Conservation (phyloP, 1,284 basidiomycete genomes). For the Irpex rosettiformis region DNA sequence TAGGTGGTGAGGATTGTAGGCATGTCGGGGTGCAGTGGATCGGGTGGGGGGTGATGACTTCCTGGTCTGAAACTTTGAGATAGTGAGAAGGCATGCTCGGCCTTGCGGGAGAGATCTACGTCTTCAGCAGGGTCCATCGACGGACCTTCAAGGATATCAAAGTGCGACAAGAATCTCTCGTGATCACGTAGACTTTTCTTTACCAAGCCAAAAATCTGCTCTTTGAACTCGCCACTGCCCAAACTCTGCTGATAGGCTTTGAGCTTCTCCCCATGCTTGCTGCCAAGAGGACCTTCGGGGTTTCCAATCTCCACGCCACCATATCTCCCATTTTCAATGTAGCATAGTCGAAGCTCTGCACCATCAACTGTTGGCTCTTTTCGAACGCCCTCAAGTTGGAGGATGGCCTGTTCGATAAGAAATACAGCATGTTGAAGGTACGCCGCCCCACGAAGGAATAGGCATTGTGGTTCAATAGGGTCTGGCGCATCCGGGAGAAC, state of each 20-base stretch:
- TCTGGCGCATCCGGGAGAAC: conserved; percentile 70
- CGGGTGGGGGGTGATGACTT: conserved; percentile 36
- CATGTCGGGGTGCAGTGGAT: conserved; percentile 28
- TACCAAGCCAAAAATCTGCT: conserved; percentile 53
- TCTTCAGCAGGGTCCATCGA: conserved; percentile 25
- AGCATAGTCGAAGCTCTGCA: conserved; percentile 69
- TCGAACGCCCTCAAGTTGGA: conserved; percentile 63
- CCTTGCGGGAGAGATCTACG: conserved; percentile 49
- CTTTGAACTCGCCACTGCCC: conserved; percentile 47
- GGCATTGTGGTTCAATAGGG: conserved; percentile 75
- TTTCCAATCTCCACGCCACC: conserved; percentile 77
- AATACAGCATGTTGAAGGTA: conserved; percentile 73
- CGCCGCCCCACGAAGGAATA: conserved; percentile 76
- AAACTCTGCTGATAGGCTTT: conserved; percentile 59
- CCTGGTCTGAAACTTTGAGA: conserved; percentile 65
- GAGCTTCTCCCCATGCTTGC: conserved; percentile 51
- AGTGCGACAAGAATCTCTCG: conserved; percentile 75
- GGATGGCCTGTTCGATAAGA: conserved; percentile 65
- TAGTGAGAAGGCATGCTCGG: conserved; percentile 63
- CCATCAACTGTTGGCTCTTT: conserved; percentile 57
- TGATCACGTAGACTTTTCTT: conserved; percentile 76
- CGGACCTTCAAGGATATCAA: conserved; percentile 61
- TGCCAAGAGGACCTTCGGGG: conserved; percentile 69
- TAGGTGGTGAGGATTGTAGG: conserved; percentile 74
- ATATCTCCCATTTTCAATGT: conserved; percentile 64